Evolutionary conservation across 306 rosid species (phyloP), one percentile per base, ranked within the genome.

Genomic region (Ochetophila trinervis): DNA sequence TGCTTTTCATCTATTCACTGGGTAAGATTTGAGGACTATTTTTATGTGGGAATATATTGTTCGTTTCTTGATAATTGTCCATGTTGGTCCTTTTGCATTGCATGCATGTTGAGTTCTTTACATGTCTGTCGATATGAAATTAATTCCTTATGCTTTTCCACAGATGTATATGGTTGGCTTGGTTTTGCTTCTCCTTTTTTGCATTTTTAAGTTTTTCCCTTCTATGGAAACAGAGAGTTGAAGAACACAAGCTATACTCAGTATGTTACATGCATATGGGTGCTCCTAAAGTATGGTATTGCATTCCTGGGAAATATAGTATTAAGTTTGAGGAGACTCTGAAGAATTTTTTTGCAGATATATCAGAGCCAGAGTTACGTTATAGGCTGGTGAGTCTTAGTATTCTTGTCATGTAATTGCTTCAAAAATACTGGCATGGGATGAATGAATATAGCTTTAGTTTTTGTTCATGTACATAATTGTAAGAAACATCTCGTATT

Each of bases 251-350:
- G 62, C 82, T 92, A 59, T 83, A 85, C 81, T 78, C 84, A 27
- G 76, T 92, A 72, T 70, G 70, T 63, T 92, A 82, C 75, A 20
- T 82, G 84, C 95, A 89, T 72, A 20, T 85, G 84, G 96, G 98
- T 34, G 89, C 82, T 74, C 91, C 96, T 53, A 89, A 60, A 84
- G 66, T 89, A 62, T 89, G 93, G 96, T 82, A 89, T 79, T 64
- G 87, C 35, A 54, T 92, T 68, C 91, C 98, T 1, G 78, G 82
- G 68, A 83, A 74, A 76, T 83, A 59, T 70, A 51, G 75, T 53
- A 69, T 24, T 60, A 57, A 70, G 70, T 89, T 85, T 30, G 84
- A 85, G 85, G 69, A 66, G 37, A 68, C 81, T 70, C 36, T 67
- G 80, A 81, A 70, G 63, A 79, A 77, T 70, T 76, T 66, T 80